Evolutionary conservation across 371 early-diverging fungal species (phyloP).

Genomic region (Entomophthora muscae): DNA sequence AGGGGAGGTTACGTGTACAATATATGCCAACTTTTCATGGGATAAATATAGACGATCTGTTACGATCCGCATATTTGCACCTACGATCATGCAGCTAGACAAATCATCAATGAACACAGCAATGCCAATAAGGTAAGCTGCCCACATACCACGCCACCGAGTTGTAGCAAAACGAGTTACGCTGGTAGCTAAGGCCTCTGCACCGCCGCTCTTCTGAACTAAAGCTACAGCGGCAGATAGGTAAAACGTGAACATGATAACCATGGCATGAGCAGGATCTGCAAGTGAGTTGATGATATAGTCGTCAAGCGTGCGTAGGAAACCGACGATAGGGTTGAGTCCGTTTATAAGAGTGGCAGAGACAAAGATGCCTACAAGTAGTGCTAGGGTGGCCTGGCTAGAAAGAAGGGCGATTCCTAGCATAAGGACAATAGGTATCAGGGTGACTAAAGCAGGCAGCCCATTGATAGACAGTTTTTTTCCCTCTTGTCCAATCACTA

Average conservation of each 20-base stretch:
- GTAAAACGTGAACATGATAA: constrained; percentile 8
- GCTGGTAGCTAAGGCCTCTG: constrained; percentile 2
- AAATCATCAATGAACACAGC: constrained; percentile 8
- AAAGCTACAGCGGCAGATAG: constrained; percentile 5
- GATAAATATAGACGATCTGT: constrained; percentile 3
- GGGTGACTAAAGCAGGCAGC: constrained; percentile 7
- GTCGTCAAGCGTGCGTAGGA: constrained; percentile 6
- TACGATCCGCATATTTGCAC: constrained; percentile 8
- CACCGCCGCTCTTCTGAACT: constrained; percentile 10
- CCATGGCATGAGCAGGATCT: constrained; percentile 8
- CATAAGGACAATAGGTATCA: constrained; percentile 6
- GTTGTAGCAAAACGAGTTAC: constrained; percentile 9
- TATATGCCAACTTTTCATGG: constrained; percentile 8
- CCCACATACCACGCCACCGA: constrained; percentile 8
- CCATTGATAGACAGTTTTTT: background rate
- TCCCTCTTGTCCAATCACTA: background rate
- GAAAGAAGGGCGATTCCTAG: background rate
- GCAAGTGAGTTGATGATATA: constrained; percentile 7
- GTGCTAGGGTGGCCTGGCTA: constrained; percentile 5
- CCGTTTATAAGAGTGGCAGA: constrained; percentile 8
- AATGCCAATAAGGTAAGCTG: constrained; percentile 7
- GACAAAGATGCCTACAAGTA: constrained; percentile 6
- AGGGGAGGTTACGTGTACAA: constrained; percentile 10
- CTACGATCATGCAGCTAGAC: constrained; percentile 9
- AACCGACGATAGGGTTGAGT: constrained; percentile 7